A percentile compares a stretch with the other conserved stretches of the same genome.
These are phyloP conservation scores for Ganoderma resinaceum DNA, from an alignment of 1,284 basidiomycete species.

Conservation along the genomic window DNA sequence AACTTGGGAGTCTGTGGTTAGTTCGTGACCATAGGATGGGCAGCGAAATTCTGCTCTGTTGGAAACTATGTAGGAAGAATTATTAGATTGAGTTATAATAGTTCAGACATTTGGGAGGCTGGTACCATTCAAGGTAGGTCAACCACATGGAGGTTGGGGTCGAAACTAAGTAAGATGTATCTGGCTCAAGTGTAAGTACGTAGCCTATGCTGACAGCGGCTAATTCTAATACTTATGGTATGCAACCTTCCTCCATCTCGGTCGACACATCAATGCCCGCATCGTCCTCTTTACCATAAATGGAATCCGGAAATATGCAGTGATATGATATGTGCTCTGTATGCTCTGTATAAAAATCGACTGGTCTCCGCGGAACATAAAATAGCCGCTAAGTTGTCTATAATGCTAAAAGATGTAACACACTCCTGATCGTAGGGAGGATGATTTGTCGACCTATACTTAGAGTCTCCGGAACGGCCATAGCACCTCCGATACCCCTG, in stretches of 20 bases:
- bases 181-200: neutral
- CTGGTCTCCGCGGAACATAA: neutral
- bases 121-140: neutral
- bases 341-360: neutral
- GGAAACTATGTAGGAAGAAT: neutral
- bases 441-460: neutral
- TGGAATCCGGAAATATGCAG: neutral
- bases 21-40: neutral
- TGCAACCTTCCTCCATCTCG: neutral
- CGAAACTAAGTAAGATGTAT: neutral
- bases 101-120: neutral
- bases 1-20: neutral
- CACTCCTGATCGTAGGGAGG: neutral
- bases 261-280: neutral
- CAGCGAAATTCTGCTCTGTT: neutral
- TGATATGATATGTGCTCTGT: neutral
- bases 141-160: neutral
- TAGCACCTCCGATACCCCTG: constrained; percentile 4
- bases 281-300: neutral
- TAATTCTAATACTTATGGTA: neutral
- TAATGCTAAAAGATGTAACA: neutral
- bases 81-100: neutral
- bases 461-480: constrained; percentile 1
- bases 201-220: neutral
- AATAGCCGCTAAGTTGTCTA: neutral